These are phyloP conservation scores for Eutypella sp. DNA, from an alignment of 2,329 filamentous ascomycete species.

Conservation along the genomic window DNA sequence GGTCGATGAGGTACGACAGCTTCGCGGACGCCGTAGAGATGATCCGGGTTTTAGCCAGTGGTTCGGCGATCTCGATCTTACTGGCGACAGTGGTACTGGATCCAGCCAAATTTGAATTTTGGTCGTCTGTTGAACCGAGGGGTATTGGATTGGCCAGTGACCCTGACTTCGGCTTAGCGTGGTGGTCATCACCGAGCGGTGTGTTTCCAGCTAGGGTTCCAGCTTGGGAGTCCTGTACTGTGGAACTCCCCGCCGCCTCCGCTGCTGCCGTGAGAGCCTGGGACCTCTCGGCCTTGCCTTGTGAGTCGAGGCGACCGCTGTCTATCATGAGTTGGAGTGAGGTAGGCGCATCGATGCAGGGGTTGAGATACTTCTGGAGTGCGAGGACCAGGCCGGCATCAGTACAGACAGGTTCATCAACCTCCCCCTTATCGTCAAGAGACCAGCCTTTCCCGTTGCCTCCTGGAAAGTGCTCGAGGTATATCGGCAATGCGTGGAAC, in stretches of 20 bases:
- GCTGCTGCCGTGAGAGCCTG: slow-evolving; percentile 22
- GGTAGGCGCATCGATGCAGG: slow-evolving; percentile 37
- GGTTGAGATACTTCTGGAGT: slow-evolving; percentile 48
- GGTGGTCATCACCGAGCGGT: slow-evolving; percentile 20
- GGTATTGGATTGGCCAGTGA: slow-evolving; percentile 5
- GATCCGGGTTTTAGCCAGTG: slow-evolving; percentile 56
- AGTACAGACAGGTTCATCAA: slow-evolving; percentile 41
- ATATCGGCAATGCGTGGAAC: slow-evolving; percentile 74
- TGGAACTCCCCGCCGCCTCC: slow-evolving; percentile 13
- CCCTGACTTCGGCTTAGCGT: slow-evolving; percentile 19
- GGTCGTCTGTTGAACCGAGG: slow-evolving; percentile 1
- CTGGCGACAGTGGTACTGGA: slow-evolving; percentile 27
- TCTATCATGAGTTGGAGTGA: slow-evolving; percentile 44
- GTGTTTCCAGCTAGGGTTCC: slow-evolving; percentile 22
- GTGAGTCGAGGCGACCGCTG: slow-evolving; percentile 36
- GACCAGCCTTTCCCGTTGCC: slow-evolving; percentile 61
- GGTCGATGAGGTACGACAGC: slow-evolving; percentile 76
- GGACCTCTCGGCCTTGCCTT: slow-evolving; percentile 32
- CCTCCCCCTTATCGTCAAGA: slow-evolving; percentile 48
- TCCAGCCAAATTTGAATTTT: too few relatives aligned
- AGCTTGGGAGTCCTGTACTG: slow-evolving; percentile 10
- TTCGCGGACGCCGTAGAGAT: slow-evolving; percentile 84
- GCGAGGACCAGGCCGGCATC: slow-evolving; percentile 45
- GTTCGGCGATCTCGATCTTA: slow-evolving; percentile 39
- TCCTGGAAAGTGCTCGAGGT: slow-evolving; percentile 62